A percentile compares a stretch with the other conserved stretches of the same genome.
Evolutionary conservation across 176 grass and related monocot genomes (phyloP).

Genomic region (Hyparrhenia diplandra): DNA sequence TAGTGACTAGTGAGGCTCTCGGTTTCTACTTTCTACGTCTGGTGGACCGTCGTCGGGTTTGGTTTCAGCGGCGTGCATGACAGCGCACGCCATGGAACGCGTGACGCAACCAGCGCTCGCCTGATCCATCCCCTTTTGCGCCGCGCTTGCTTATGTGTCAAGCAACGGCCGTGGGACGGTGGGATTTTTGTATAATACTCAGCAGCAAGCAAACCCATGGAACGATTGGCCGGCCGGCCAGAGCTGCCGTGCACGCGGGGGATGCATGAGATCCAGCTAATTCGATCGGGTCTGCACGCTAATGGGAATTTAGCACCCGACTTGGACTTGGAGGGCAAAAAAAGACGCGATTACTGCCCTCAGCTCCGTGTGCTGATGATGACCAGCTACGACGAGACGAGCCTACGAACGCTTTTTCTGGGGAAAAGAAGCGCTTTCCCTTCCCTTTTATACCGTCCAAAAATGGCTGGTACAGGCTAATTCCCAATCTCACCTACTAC

Average conservation of each 20-base stretch:
- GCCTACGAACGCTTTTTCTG: no score
- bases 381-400: no score
- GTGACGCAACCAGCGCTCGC: background rate
- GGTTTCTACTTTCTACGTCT: no score
- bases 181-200: no score
- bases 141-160: constrained; percentile 9
- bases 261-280: no score
- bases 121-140: background rate
- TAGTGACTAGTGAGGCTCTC: no score
- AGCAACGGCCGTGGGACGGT: background rate
- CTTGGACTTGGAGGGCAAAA: background rate
- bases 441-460: background rate
- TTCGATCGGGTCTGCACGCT: background rate
- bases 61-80: background rate
- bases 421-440: background rate
- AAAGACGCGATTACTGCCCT: background rate
- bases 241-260: no score
- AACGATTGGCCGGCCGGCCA: no score
- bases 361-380: background rate
- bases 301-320: background rate
- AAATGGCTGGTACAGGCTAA: background rate
- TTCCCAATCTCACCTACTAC: background rate
- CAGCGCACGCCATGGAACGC: background rate
- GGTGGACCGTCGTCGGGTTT: no score
- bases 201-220: no score